Conservation (phyloP, 768 basidiomycete species). For the Xerocomus spinulosus region DNA sequence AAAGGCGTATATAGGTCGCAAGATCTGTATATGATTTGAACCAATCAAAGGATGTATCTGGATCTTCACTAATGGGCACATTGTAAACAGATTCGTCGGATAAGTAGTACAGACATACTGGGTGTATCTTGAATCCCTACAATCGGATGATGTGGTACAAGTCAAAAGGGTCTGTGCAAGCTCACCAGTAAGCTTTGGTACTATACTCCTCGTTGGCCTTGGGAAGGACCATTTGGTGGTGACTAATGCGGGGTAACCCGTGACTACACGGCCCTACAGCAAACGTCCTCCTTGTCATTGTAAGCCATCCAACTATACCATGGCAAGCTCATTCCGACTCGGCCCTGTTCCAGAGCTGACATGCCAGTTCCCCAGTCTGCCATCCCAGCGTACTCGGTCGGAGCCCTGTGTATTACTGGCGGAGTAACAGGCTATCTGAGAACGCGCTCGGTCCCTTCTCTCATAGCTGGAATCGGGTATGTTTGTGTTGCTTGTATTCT, state of each 20-base stretch:
- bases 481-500: conserved; percentile 15
- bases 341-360: conserved; percentile 13
- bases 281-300: conserved; percentile 2
- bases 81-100: not conserved
- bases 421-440: conserved; percentile 68
- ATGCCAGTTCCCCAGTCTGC: conserved; percentile 54
- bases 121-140: conserved; percentile 67
- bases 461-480: conserved; percentile 78
- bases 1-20: conserved; percentile 51
- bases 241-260: conserved; percentile 5
- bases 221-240: conserved; percentile 39
- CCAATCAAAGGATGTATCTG: conserved; percentile 74
- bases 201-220: conserved; percentile 66
- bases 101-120: conserved; percentile 40
- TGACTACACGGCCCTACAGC: conserved; percentile 12
- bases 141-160: conserved; percentile 1
- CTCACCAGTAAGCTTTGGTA: conserved; percentile 65
- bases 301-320: conserved; percentile 22
- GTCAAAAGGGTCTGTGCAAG: not conserved
- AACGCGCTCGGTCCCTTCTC: conserved; percentile 74
- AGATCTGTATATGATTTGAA: conserved; percentile 79
- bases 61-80: conserved; percentile 44
- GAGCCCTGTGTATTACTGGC: conserved; percentile 70
- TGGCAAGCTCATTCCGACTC: conserved; percentile 25
- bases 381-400: conserved; percentile 75